Evolutionary conservation across 257 asterid species (phyloP), one percentile per base, ranked within the genome.

Genomic region (Lycium ferocissimum): DNA sequence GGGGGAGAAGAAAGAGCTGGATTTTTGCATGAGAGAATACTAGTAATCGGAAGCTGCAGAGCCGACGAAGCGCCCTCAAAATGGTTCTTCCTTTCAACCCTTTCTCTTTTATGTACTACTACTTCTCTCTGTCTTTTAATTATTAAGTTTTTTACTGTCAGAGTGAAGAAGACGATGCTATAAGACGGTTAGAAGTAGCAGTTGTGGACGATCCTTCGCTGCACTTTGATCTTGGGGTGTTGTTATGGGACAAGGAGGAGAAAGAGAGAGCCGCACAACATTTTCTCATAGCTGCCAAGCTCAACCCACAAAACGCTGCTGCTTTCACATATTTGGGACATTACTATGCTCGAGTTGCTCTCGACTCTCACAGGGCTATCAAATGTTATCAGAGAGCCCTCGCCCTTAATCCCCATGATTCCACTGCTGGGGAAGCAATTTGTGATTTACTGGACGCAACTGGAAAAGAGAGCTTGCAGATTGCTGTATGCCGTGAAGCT

Each of bases 311-410:
- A 84, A 92, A 96, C 71, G 96, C 88, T 59, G 92, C 84, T 79
- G 94, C 98, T 43, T 96, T 96, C 87, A 92, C 96, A 89, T 96
- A 95, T 81, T 83, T 96, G 88, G 99, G 98, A 22, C 94, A 95
- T 88, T 96, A 93, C 84, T 96, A 93, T 82, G 87, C 93, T 35
- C 88, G 86, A 26, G 57, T 89, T n/a, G 86, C 92, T 38, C 86
- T 88, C 17, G 97, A 93, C 83, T 91, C 92, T 71, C 96, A 92
- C 83, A 94, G 99, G 82, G 98, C 98, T 85, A 88, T 93, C 85
- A 96, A 96, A 92, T 96, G 99, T 87, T 96, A 94, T 83, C 97
- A 95, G 89, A 90, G 99, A 83, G 98, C 98, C 87, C 86, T 96
- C 70, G n/a, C 89, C 56, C 98, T 96, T 85, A 90, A 93, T 84